These are phyloP conservation scores for Alternaria angustiovoidea DNA, from an alignment of 2,329 filamentous ascomycete genomes.

Conservation along the genomic window DNA sequence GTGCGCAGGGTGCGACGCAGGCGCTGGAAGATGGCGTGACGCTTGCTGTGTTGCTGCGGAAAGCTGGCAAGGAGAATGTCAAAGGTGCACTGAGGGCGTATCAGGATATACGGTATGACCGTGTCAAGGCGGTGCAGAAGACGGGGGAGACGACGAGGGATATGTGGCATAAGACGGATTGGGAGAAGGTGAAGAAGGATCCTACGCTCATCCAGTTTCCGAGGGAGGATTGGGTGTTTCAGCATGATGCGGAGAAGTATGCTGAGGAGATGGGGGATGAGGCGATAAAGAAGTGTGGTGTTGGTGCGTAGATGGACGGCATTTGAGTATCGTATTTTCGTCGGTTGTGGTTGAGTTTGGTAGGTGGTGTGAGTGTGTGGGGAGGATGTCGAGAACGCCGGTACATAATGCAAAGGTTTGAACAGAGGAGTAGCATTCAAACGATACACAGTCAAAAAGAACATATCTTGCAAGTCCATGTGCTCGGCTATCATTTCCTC, in stretches of 20 bases:
- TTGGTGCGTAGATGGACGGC: neutral
- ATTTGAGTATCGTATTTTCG: neutral
- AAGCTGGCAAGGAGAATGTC: slow-evolving; percentile 43
- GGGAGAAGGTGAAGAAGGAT: slow-evolving; percentile 44
- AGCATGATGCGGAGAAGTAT: slow-evolving; percentile 42
- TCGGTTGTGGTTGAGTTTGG: fast-evolving
- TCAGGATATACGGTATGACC: slow-evolving; percentile 46
- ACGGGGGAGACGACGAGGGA: slow-evolving; percentile 46
- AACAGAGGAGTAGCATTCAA: neutral
- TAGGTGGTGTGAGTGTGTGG: neutral
- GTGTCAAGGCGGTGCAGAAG: slow-evolving; percentile 46
- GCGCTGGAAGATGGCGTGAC: slow-evolving; percentile 60
- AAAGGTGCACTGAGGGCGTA: slow-evolving; percentile 40
- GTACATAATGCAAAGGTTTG: neutral
- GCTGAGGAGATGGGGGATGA: slow-evolving; percentile 41
- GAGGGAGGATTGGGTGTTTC: slow-evolving; percentile 46
- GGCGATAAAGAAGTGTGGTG: slow-evolving; percentile 28
- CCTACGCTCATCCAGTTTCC: slow-evolving; percentile 42
- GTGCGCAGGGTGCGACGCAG: slow-evolving; percentile 63
- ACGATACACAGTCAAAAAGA: neutral
- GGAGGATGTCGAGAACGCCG: neutral
- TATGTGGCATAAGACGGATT: slow-evolving; percentile 48
- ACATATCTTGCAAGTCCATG: neutral
- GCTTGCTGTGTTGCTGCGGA: slow-evolving; percentile 35
- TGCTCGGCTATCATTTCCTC: neutral